Percentiles rank a stretch among this genome's conserved stretches.
phyloP scores from a whole-genome alignment of 805 yeast genomes.

The Ogataea pignaliae region DNA sequence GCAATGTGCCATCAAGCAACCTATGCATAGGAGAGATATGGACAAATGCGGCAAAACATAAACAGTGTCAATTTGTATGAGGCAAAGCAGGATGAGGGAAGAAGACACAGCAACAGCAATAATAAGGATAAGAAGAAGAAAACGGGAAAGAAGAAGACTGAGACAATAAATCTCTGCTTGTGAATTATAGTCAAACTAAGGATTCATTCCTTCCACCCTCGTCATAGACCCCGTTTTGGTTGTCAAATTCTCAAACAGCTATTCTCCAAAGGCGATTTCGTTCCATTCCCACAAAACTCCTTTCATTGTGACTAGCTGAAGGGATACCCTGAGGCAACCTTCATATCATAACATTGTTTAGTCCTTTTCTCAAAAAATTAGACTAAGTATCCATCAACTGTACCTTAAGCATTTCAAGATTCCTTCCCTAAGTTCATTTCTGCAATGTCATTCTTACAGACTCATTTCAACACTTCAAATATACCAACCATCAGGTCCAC shows the following conservation, averaged over 20 bases:
- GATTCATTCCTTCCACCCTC: too few species aligned
- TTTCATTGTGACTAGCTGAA: neutral
- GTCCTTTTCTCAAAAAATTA: neutral
- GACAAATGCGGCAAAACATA: slow-evolving; percentile 16
- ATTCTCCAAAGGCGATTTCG: too few species aligned
- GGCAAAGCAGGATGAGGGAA: too few species aligned
- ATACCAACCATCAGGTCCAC: slow-evolving; percentile 33
- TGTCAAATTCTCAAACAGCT: too few species aligned
- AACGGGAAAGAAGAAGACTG: too few species aligned
- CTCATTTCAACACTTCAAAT: slow-evolving; percentile 27
- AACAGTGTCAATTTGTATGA: slow-evolving; percentile 3
- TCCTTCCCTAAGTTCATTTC: neutral
- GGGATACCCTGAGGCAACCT: too few species aligned
- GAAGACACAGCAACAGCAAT: too few species aligned
- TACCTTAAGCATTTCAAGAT: neutral
- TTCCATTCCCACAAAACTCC: neutral
- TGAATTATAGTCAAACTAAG: neutral
- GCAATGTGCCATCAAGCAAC: neutral
- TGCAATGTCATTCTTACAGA: slow-evolving; percentile 25
- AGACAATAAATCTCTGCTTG: too few species aligned
- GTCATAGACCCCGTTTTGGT: too few species aligned
- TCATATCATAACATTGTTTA: too few species aligned
- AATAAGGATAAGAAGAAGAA: too few species aligned
- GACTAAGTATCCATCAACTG: neutral
- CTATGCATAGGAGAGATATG: neutral